Conservation (phyloP, 2,329 filamentous ascomycete genomes). For the Penicillium sclerotiorum region DNA sequence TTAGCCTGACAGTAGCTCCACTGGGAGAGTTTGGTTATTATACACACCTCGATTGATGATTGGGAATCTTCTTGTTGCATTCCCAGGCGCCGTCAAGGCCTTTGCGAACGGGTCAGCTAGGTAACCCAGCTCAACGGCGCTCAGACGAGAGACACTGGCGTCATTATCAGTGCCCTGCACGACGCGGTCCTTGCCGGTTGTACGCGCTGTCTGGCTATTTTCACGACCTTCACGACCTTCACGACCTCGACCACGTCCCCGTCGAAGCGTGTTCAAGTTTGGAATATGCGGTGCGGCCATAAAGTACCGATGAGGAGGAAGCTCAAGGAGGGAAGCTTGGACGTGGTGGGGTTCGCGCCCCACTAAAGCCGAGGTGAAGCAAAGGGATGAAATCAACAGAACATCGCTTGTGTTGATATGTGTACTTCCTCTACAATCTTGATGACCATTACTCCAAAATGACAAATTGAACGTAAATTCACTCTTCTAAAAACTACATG, state of each 20-base stretch:
- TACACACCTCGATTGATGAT: slow-evolving; percentile 85
- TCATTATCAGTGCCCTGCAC: slow-evolving; percentile 92
- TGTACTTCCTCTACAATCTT: too few relatives aligned
- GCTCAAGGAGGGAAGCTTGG: slow-evolving; percentile 3
- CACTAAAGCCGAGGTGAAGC: too few relatives aligned
- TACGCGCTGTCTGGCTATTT: slow-evolving; percentile 31
- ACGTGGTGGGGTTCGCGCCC: slow-evolving; percentile 18
- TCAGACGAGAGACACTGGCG: slow-evolving; percentile 84
- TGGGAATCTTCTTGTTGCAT: slow-evolving; percentile 68
- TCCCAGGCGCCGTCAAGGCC: slow-evolving; percentile 61
- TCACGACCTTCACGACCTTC: slow-evolving; percentile 24
- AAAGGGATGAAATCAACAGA: too few relatives aligned
- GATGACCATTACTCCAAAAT: too few relatives aligned
- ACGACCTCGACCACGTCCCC: slow-evolving; percentile 53
- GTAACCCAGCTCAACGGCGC: slow-evolving; percentile 84
- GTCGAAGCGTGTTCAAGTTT: slow-evolving; percentile 68
- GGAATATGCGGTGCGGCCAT: slow-evolving; percentile 79
- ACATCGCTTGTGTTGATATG: too few relatives aligned
- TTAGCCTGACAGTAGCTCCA: not conserved
- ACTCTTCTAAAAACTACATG: too few relatives aligned
- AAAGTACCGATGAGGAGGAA: slow-evolving; percentile 15
- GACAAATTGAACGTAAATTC: too few relatives aligned
- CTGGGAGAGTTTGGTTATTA: slow-evolving; percentile 8
- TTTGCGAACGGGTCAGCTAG: slow-evolving; percentile 77
- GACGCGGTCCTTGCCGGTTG: slow-evolving; percentile 64